Evolutionary conservation across 129 eudicot genomes (phyloP).

Genomic region (Saussurea involucrata): DNA sequence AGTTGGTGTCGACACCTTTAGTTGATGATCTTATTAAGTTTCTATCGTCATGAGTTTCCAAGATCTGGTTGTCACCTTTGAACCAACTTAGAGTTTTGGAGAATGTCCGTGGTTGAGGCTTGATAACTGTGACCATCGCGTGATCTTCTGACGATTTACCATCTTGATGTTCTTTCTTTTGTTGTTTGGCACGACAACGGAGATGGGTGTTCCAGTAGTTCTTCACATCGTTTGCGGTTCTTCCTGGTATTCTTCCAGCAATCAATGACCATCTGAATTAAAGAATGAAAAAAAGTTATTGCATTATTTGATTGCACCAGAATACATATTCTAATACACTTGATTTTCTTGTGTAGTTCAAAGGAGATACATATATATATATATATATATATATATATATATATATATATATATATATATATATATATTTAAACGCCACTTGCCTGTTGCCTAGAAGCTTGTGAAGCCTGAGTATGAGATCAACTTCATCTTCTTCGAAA

Average conservation of each 20-base stretch:
- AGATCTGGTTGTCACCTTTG: background rate
- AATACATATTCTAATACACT: background rate
- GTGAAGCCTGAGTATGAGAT: slow-evolving; percentile 44
- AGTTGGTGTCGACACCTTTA: background rate
- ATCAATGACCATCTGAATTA: slow-evolving; percentile 57
- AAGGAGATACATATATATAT: background rate
- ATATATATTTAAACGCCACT: background rate
- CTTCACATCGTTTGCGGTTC: slow-evolving; percentile 68
- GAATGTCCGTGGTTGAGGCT: slow-evolving; percentile 41
- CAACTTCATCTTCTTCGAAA: slow-evolving; percentile 37
- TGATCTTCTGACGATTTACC: slow-evolving; percentile 6
- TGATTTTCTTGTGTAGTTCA: background rate
- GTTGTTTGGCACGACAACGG: slow-evolving; percentile 7
- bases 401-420: no score
- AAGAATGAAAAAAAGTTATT: background rate
- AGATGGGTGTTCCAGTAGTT: slow-evolving; percentile 60
- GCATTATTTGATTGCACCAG: background rate
- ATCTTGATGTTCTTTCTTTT: background rate
- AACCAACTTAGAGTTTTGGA: slow-evolving; percentile 5
- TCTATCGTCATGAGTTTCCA: background rate
- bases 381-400: no score
- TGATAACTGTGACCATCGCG: slow-evolving; percentile 6
- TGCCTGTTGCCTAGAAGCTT: slow-evolving; percentile 46
- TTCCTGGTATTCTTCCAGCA: slow-evolving; percentile 63
- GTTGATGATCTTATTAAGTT: background rate